Base-by-base conservation (phyloP, 768 basidiomycete genomes). In the Tylopilus rubrobrunneus region DNA sequence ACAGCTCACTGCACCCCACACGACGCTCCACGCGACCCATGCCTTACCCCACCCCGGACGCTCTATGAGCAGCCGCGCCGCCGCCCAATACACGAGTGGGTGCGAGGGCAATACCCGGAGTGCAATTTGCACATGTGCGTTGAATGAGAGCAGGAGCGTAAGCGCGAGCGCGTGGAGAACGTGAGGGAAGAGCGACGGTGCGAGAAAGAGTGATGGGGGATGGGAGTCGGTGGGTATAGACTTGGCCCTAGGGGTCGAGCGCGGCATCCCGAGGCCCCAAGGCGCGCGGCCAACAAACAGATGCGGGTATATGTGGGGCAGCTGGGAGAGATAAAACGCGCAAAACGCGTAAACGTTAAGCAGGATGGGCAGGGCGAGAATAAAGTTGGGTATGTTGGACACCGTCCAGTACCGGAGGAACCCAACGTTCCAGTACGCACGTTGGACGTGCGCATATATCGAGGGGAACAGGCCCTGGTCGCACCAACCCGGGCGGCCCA, bases 81-180 rank as follows among this genome's bases (percentile, higher is more conserved):
- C 84, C 3, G 83, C 86, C 97, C 96, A 98, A 68, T 92, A 93
- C 1, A 82, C 73, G 45, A 87, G 73, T 1, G 96, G 96, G 69
- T 92, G 77, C 4, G 87, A 81, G 1, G 86, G 79, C 21, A 84
- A 82, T 12, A 88, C 75, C 7, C 95, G 86, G 2, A 98, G 80
- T 19, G 84, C 74, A 56, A 98, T 97, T 67, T 97, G 96, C 2
- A 85, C 86, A 62, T 98, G 91, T 0, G 92, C 89, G 17, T 82
- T 80, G 65, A 94, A 82, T 14, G 93, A 74, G 17, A 97, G 73
- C 37, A 87, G 72, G 37, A 75, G 66, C n/a, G 78, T 76, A 48
- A 89, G 71, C 47, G 82, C 62, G 29, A 86, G 64, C 11, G 89
- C 83, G 60, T 96, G 87, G 14, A 97, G 71, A 7, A 85, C 84